Evolutionary conservation across 2,329 filamentous ascomycete genomes (phyloP).

Genomic region (Aquanectria penicillioides): DNA sequence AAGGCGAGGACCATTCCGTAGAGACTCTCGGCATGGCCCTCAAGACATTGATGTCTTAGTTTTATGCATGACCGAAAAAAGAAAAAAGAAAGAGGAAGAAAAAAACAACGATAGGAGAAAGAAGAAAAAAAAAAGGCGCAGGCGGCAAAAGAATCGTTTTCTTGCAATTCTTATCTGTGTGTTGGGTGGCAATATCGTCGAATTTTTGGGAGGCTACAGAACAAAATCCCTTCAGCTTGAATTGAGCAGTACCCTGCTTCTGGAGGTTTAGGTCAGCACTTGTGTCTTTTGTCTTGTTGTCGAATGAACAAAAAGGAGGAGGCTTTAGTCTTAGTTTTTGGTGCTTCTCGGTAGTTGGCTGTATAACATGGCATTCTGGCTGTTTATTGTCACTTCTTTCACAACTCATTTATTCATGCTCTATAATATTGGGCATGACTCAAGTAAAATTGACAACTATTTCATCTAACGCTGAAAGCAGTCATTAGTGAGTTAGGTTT

Average conservation of each 20-base stretch:
- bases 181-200: not conserved
- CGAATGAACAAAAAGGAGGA: too few species aligned
- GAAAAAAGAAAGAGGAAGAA: not conserved
- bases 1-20: slow-evolving; percentile 38
- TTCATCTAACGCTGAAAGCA: too few species aligned
- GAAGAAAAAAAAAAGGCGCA: not conserved
- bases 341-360: too few species aligned
- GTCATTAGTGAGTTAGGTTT: too few species aligned
- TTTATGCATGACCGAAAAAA: slow-evolving; percentile 38
- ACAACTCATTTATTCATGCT: too few species aligned
- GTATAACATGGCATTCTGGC: too few species aligned
- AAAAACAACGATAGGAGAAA: not conserved
- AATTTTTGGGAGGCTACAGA: not conserved
- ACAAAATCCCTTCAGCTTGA: not conserved
- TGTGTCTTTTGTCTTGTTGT: too few species aligned
- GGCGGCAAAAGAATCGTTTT: not conserved
- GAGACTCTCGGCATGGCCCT: slow-evolving; percentile 38
- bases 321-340: too few species aligned
- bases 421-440: too few species aligned
- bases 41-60: slow-evolving; percentile 41
- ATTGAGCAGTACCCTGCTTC: not conserved
- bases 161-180: not conserved
- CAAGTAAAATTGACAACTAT: too few species aligned
- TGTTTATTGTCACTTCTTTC: too few species aligned
- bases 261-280: too few species aligned